These are phyloP conservation scores for Rubus parviflorus DNA, from an alignment of 306 rosid species.

Conservation along the genomic window DNA sequence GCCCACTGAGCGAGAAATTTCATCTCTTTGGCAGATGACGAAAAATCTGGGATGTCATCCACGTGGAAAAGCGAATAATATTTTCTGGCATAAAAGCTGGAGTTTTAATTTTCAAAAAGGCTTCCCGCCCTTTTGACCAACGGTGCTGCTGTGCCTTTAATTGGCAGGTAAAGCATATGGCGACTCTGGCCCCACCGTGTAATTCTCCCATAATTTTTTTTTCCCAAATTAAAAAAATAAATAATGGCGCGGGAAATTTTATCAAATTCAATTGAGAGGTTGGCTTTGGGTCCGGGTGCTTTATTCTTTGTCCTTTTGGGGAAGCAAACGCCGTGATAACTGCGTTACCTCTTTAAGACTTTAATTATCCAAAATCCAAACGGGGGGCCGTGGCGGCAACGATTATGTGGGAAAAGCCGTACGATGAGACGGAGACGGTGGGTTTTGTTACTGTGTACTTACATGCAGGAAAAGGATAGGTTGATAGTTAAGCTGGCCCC, in stretches of 20 bases:
- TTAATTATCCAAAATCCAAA: no score
- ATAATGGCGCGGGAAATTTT: constrained; percentile 26
- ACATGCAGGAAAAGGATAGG: background rate
- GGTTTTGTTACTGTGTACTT: background rate
- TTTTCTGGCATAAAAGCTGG: background rate
- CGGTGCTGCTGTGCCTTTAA: background rate
- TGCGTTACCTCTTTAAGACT: background rate
- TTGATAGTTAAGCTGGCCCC: constrained; percentile 24
- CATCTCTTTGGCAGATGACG: background rate
- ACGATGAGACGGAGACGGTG: background rate
- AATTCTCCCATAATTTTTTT: background rate
- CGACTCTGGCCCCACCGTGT: background rate
- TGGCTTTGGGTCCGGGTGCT: constrained; percentile 8
- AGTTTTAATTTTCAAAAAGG: background rate
- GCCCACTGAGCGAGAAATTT: background rate
- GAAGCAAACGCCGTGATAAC: constrained; percentile 12
- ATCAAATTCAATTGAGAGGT: constrained; percentile 28
- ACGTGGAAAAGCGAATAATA: background rate
- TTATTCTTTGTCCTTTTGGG: background rate
- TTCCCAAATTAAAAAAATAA: background rate
- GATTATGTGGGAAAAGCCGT: background rate
- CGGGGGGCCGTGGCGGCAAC: background rate
- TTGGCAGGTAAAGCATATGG: constrained; percentile 19
- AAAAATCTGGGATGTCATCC: background rate
- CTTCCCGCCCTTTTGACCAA: constrained; percentile 19